Evolutionary conservation across 176 grass and related monocot species (phyloP), one percentile per base, ranked within the genome.

Genomic region (Aegilops umbellulata): DNA sequence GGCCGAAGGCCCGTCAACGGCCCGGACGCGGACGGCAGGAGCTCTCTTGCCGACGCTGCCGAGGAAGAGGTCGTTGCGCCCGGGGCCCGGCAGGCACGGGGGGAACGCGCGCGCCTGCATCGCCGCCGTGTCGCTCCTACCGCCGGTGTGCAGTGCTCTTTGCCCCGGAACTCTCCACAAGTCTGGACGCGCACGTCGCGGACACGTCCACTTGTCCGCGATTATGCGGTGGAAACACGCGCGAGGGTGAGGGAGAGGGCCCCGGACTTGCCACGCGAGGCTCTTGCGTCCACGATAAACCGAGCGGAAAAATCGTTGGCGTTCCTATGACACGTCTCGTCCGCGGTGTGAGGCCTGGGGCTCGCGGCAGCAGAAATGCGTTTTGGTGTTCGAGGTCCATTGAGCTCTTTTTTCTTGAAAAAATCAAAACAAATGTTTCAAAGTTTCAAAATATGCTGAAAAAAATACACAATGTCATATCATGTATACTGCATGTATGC

Each of bases 71-170:
- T 38, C 57, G 31, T 15, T 16, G 63, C 79, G 62, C 19, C 60
- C 27, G 76, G 46, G 38, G 60, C 76, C 24, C 25, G 69, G 79
- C 71, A 86, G 84, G 57, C 14, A 31, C 27, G 60, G 32, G 2
- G 80, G 75, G n/a, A 19, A 23, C 20, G 76, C 69, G 27, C 76
- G 46, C 61, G 89, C 69, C 76, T 87, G 85, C 89, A 88, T 91
- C 69, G 89, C 81, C 61, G 24, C 35, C 2, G 62, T 41, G 80
- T 35, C 31, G 31, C 42, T 51, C 72, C 15, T 20, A 58, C 41
- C 20, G 30, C 17, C 41, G 39, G 20, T 65, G 2, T 15, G 47
- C 10, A 34, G 8, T 6, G n/a, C 53, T 41, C 24, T 19, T 10
- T 71, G 53, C 19, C 19, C 22, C 4, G 7, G 1, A 19, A 30